phyloP scores from a whole-genome alignment of 257 asterid genomes.

The Paulownia fortunei region DNA sequence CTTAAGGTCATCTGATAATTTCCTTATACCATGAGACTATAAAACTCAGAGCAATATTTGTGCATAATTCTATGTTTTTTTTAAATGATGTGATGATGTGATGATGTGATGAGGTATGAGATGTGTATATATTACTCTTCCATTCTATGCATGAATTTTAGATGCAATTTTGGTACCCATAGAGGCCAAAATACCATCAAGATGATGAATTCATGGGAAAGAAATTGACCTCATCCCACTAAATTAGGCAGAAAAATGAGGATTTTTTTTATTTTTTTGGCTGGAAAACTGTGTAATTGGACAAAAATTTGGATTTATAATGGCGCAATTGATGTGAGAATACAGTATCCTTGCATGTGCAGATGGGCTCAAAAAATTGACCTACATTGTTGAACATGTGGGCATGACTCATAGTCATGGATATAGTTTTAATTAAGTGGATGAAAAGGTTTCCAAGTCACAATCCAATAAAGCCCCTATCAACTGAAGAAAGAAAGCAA shows the following conservation, averaged over 20 bases:
- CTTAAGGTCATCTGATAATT: too few relatives aligned
- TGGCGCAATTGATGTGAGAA: slow-evolving; percentile 33
- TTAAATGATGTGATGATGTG: too few relatives aligned
- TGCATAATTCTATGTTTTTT: too few relatives aligned
- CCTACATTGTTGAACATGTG: slow-evolving; percentile 22
- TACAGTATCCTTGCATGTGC: slow-evolving; percentile 42
- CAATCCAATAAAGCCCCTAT: slow-evolving; percentile 39
- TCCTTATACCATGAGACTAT: too few relatives aligned
- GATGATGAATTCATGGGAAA: slow-evolving; percentile 30
- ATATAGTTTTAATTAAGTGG: slow-evolving; percentile 35
- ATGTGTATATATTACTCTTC: neutral
- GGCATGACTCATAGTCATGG: slow-evolving; percentile 8
- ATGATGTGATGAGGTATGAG: neutral
- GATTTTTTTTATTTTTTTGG: neutral
- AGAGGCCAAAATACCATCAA: neutral
- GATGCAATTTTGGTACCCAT: neutral
- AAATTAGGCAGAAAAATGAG: slow-evolving; percentile 27
- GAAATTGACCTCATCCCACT: slow-evolving; percentile 32
- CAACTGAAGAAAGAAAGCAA: slow-evolving; percentile 24
- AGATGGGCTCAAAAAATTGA: slow-evolving; percentile 41
- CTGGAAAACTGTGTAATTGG: slow-evolving; percentile 12
- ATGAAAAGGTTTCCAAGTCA: slow-evolving; percentile 43
- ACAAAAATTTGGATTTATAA: slow-evolving; percentile 22
- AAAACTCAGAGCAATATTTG: too few relatives aligned
- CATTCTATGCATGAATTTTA: neutral